Conservation (phyloP, 352 stramenopile genomes). For the Pythium monospermum region DNA sequence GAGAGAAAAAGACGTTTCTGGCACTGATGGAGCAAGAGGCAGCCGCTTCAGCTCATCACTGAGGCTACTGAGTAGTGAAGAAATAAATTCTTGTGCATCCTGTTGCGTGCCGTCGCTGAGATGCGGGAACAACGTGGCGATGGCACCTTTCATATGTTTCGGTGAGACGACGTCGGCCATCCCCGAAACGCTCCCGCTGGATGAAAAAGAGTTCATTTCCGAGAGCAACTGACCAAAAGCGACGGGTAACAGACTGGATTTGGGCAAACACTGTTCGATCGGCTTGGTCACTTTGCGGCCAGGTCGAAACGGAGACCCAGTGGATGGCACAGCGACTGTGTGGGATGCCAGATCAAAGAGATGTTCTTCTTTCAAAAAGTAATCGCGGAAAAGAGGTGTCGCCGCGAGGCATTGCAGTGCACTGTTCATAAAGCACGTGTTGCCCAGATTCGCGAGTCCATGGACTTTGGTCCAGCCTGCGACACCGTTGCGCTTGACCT, state of each 20-base stretch:
- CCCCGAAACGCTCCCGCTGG: slow-evolving; percentile 18
- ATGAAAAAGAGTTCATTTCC: slow-evolving; percentile 33
- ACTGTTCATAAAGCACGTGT: slow-evolving; percentile 84
- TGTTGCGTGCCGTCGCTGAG: slow-evolving; percentile 93
- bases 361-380: slow-evolving; percentile 87
- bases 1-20: not conserved
- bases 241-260: slow-evolving; percentile 40
- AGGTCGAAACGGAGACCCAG: not conserved
- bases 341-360: slow-evolving; percentile 68
- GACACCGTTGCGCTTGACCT: slow-evolving; percentile 14
- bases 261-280: not conserved
- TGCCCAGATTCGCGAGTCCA: slow-evolving; percentile 71
- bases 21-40: not conserved
- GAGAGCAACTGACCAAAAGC: slow-evolving; percentile 82
- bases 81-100: slow-evolving; percentile 94
- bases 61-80: slow-evolving; percentile 89
- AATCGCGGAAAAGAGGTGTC: slow-evolving; percentile 86
- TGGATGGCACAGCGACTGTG: no score
- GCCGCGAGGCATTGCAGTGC: slow-evolving; percentile 89
- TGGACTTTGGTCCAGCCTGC: slow-evolving; percentile 77
- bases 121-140: slow-evolving; percentile 76
- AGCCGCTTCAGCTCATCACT: slow-evolving; percentile 93
- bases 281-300: slow-evolving; percentile 31
- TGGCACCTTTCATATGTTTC: slow-evolving; percentile 60
- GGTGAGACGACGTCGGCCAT: slow-evolving; percentile 49